phyloP scores from a whole-genome alignment of 2,329 filamentous ascomycete genomes.

The Bisporella sp. region DNA sequence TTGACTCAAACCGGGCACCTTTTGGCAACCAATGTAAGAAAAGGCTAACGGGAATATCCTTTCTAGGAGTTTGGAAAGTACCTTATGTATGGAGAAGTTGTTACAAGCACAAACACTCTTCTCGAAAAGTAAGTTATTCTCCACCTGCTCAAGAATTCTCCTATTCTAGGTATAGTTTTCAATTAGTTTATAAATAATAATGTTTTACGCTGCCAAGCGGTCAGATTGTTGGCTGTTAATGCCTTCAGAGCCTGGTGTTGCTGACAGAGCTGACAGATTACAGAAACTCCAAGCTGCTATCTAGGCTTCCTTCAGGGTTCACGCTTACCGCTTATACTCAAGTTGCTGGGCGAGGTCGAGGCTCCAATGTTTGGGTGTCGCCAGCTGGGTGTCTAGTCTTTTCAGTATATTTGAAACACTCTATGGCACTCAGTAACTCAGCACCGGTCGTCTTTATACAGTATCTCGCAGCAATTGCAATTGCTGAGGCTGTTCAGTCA shows the following conservation, averaged over 20 bases:
- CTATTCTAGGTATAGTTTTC: too few species aligned
- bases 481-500: conserved; percentile 72
- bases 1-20: too few species aligned
- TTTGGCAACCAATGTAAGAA: too few species aligned
- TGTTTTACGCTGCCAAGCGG: too few species aligned
- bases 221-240: too few species aligned
- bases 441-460: conserved; percentile 90
- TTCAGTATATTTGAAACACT: conserved; percentile 81
- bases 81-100: conserved; percentile 82
- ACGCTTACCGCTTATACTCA: conserved; percentile 83
- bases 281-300: conserved; percentile 72
- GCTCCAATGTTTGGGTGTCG: conserved; percentile 90
- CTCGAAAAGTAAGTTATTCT: conserved; percentile 64
- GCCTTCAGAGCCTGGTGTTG: too few species aligned
- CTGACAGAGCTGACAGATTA: conserved; percentile 6
- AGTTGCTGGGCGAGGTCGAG: conserved; percentile 79
- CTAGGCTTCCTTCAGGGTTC: conserved; percentile 75
- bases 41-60: too few species aligned
- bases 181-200: too few species aligned
- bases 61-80: conserved; percentile 61
- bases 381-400: conserved; percentile 82
- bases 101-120: conserved; percentile 90
- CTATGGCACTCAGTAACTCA: conserved; percentile 59
- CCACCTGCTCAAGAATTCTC: too few species aligned
- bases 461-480: conserved; percentile 84